These are phyloP conservation scores for Trichocladium antarcticum DNA, from an alignment of 495 filamentous ascomycete genomes.

Conservation along the genomic window DNA sequence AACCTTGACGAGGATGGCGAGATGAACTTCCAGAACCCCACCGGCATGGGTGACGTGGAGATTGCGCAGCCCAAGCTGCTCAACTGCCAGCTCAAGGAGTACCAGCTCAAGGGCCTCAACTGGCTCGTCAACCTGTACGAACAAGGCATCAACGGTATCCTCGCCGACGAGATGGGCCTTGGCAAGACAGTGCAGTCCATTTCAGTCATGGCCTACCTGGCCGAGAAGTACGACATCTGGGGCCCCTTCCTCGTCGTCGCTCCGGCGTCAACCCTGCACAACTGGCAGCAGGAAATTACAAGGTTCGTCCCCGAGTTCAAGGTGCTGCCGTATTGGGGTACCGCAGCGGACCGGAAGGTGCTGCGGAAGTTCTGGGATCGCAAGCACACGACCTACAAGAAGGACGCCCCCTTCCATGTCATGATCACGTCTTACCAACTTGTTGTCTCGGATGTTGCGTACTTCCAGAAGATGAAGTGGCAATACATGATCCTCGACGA, in stretches of 20 bases:
- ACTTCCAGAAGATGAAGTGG: conserved; percentile 98
- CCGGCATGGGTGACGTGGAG: conserved; percentile 83
- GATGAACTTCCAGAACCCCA: conserved; percentile 99
- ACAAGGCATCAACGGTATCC: conserved; percentile 97
- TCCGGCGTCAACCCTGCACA: conserved; percentile 91
- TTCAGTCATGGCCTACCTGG: conserved; percentile 97
- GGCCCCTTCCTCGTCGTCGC: conserved; percentile 96
- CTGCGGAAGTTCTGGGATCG: conserved; percentile 98
- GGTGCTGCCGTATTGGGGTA: conserved; percentile 94
- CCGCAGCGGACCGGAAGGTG: conserved; percentile 86
- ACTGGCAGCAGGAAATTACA: conserved; percentile 97
- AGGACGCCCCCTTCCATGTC: conserved; percentile 89
- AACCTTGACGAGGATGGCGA: conserved; percentile 74
- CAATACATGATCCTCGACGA: conserved; percentile 99
- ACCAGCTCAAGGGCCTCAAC: conserved; percentile 95
- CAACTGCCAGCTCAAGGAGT: conserved; percentile 89
- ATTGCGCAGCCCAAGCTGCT: conserved; percentile 92
- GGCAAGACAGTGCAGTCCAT: conserved; percentile 98
- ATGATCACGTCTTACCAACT: conserved; percentile 95
- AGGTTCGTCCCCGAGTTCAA: conserved; percentile 90
- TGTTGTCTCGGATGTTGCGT: conserved; percentile 87
- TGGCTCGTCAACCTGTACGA: conserved; percentile 99
- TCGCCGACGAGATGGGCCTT: conserved; percentile 98
- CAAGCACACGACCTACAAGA: conserved; percentile 88
- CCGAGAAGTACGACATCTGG: conserved; percentile 96